Evolutionary conservation across 1,284 basidiomycete genomes (phyloP).

Genomic region (Meira miltonrushii): DNA sequence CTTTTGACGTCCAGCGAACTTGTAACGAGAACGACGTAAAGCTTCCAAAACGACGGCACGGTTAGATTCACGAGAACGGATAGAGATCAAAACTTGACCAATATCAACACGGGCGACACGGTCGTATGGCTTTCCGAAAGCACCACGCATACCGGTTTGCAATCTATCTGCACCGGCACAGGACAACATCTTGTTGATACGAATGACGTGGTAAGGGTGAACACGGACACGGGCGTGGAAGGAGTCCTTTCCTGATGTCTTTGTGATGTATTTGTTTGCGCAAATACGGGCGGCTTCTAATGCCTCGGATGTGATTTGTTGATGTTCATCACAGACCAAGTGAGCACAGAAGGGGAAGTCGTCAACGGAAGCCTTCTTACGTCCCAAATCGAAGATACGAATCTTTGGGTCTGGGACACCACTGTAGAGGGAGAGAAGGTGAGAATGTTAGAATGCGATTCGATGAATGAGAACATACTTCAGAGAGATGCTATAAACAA

Average conservation of each 20-base stretch:
- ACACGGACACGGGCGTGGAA: conserved; percentile 97
- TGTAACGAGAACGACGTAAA: conserved; percentile 79
- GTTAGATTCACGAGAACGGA: conserved; percentile 86
- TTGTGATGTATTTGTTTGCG: conserved; percentile 99
- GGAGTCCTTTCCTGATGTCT: conserved; percentile 95
- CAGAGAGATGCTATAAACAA: too few relatives aligned
- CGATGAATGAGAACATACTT: too few relatives aligned
- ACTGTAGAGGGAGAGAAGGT: not conserved
- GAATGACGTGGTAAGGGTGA: conserved; percentile 97
- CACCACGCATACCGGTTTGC: conserved; percentile 99
- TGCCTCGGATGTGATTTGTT: conserved; percentile 92
- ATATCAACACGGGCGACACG: conserved; percentile 92
- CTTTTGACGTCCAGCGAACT: conserved; percentile 98
- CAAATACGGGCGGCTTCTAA: conserved; percentile 98
- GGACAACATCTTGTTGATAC: conserved; percentile 99
- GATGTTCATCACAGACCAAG: conserved; percentile 96
- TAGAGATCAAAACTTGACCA: conserved; percentile 92
- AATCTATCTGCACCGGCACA: conserved; percentile 94
- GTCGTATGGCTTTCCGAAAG: conserved; percentile 98
- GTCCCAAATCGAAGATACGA: conserved; percentile 69
- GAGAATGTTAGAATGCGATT: not conserved
- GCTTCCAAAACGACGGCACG: conserved; percentile 89
- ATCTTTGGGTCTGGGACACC: conserved; percentile 52
- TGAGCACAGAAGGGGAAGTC: conserved; percentile 83
- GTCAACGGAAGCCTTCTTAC: conserved; percentile 83